Percentiles rank a stretch among this genome's conserved stretches.
phyloP scores from a whole-genome alignment of 192 early-diverging fungal genomes.

The Spizellomyces sp. region DNA sequence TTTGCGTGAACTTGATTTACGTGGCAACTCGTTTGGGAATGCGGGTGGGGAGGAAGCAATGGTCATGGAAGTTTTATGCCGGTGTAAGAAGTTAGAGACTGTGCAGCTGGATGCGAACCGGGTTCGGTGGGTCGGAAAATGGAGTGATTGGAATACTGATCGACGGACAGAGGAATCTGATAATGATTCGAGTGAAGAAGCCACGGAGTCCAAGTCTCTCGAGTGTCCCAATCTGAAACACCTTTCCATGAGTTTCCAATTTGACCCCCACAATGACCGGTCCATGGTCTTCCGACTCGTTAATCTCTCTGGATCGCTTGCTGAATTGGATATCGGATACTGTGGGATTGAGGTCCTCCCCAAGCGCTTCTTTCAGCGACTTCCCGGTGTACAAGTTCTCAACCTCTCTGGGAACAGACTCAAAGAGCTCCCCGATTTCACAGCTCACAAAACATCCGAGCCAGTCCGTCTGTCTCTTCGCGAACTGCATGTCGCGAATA shows the following conservation, averaged over 20 bases:
- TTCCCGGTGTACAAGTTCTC: conserved; percentile 30
- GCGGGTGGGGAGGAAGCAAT: conserved; percentile 63
- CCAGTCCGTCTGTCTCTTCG: conserved; percentile 10
- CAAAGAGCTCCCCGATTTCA: conserved; percentile 34
- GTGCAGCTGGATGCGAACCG: conserved; percentile 41
- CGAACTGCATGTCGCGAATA: conserved; percentile 31
- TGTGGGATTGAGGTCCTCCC: conserved; percentile 41
- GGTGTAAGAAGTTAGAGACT: conserved; percentile 35
- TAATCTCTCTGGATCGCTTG: conserved; percentile 28
- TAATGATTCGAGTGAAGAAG: conserved; percentile 1
- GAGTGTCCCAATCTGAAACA: conserved; percentile 25
- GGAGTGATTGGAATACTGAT: conserved; percentile 17
- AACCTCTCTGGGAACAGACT: conserved; percentile 42
- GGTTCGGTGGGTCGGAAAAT: conserved; percentile 37
- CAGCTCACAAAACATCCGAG: background rate
- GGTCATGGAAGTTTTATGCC: conserved; percentile 47
- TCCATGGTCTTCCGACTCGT: conserved; percentile 26
- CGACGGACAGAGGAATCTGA: background rate
- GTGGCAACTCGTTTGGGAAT: conserved; percentile 78
- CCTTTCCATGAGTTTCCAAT: conserved; percentile 22
- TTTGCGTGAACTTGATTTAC: conserved; percentile 76
- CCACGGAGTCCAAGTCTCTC: background rate
- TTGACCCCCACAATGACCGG: conserved; percentile 15
- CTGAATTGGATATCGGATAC: conserved; percentile 35
- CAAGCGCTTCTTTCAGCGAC: conserved; percentile 28